Evolutionary conservation across 441 rosid genomes (phyloP), one percentile per base, ranked within the genome.

Genomic region (Populus hybrid): DNA sequence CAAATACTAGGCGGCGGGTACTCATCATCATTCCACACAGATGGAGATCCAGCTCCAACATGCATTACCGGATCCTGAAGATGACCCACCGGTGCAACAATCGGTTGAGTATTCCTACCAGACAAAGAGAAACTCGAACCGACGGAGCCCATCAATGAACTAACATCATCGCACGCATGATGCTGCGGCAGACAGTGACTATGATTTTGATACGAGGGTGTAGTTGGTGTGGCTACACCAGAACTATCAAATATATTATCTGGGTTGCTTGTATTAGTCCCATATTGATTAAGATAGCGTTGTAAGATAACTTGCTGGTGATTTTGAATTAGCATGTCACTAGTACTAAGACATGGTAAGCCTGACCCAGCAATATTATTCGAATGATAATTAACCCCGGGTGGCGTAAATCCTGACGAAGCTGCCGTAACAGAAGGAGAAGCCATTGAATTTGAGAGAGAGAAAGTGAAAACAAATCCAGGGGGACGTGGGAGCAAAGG

Each of bases 401-500:
- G 81, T 0, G 87, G 90, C 40, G 70, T 64, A 73, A 76, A 76
- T 4, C 77, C 81, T 1, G 82, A 66, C 5, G 86, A 28, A 28
- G 69, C 26, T 16, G n/a, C 72, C 16, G 69, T 70, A 2, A 21
- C 59, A 16, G 72, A 77, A 8, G 76, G 80, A 28, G 76, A 32
- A 74, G 69, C 6, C 73, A 70, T 18, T 2, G 84, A 77, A 9
- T 73, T 10, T 0, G 83, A 70, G 4, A 64, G 50, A 11, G 84
- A 57, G 35, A 76, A 80, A 63, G 72, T 59, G 78, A 82, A 76
- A 20, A 82, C 82, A 36, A 79, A 86, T 3, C 85, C 87, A 0
- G 96, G 72, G 2, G 99, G 99, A 1, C 98, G 93, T 63, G 98
- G 99, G 35, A 95, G 97, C 72, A 95, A 84, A 16, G 98, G 99